Evolutionary conservation across 164 flowering plant genomes (phyloP).

Genomic region (Brasenia schreberi): DNA sequence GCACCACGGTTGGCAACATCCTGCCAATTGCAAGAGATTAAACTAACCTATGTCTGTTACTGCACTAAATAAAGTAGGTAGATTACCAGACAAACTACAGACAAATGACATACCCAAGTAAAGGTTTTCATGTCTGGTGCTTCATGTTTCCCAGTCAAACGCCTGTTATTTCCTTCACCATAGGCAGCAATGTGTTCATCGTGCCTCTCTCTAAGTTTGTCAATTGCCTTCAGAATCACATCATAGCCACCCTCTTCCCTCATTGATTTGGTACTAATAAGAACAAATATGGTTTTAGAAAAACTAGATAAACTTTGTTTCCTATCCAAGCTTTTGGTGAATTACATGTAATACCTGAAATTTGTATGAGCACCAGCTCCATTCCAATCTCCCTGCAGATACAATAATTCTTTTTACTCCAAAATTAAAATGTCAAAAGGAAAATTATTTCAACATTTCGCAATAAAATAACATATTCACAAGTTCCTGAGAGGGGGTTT

Average conservation of each 20-base stretch:
- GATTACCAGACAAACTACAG: no score
- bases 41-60: no score
- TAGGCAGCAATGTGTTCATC: conserved; percentile 31
- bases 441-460: no score
- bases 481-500: no score
- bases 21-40: background rate
- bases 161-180: conserved; percentile 35
- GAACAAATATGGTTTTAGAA: background rate
- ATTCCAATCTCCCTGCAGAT: conserved; percentile 78
- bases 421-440: conserved; percentile 36
- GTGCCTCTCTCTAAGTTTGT: conserved; percentile 33
- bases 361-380: conserved; percentile 98
- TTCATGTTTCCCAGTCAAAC: conserved; percentile 31
- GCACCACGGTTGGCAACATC: conserved; percentile 15
- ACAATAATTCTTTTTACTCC: no score
- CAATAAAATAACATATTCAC: no score
- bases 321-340: background rate
- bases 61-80: no score
- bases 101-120: conserved; percentile 13
- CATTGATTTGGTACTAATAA: conserved; percentile 24
- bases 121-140: conserved; percentile 31
- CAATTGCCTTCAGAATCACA: conserved; percentile 25
- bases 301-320: conserved; percentile 2
- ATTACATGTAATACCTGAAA: conserved; percentile 42
- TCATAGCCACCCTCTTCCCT: conserved; percentile 28